Conservation (phyloP, 2,329 filamentous ascomycete genomes). For the Helicocarpus griseus region DNA sequence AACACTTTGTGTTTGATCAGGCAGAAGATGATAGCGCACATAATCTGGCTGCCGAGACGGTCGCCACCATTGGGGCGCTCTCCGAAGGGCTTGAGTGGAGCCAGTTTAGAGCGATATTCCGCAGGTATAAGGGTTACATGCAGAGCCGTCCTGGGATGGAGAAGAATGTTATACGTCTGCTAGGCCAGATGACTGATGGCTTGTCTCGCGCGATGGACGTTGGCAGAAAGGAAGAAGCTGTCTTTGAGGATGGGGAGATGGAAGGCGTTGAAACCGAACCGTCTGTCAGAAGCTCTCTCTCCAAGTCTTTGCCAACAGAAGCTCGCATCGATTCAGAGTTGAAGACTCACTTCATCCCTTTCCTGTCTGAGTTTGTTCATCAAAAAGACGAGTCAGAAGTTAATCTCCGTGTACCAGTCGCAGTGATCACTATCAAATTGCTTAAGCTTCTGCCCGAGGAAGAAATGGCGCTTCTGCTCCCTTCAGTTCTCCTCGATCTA, state of each 20-base stretch:
- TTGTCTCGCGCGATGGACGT: conserved; percentile 46
- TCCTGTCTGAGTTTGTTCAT: conserved; percentile 74
- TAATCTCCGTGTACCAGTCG: conserved; percentile 82
- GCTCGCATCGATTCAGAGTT: conserved; percentile 64
- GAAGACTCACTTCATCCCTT: conserved; percentile 63
- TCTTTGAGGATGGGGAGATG: conserved; percentile 16
- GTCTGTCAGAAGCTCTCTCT: conserved; percentile 39
- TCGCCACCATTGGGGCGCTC: conserved; percentile 67
- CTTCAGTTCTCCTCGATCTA: conserved; percentile 79
- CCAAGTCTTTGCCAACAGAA: conserved; percentile 55
- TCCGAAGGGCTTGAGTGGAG: conserved; percentile 76
- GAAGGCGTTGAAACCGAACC: conserved; percentile 21
- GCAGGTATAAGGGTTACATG: conserved; percentile 74
- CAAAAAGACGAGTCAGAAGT: conserved; percentile 93
- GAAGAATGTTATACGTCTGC: conserved; percentile 73
- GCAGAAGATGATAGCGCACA: conserved; percentile 67
- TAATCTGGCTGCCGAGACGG: conserved; percentile 76
- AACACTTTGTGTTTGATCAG: conserved; percentile 86
- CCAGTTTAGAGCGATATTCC: conserved; percentile 76
- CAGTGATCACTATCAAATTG: conserved; percentile 79
- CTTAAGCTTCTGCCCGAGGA: conserved; percentile 67
- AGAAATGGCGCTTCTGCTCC: conserved; percentile 64
- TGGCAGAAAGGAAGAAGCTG: conserved; percentile 17
- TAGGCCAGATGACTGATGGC: conserved; percentile 73
- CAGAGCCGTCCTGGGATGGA: conserved; percentile 70